Conservation (phyloP, 106 monocot species). For the Apostasia shenzhenica region DNA sequence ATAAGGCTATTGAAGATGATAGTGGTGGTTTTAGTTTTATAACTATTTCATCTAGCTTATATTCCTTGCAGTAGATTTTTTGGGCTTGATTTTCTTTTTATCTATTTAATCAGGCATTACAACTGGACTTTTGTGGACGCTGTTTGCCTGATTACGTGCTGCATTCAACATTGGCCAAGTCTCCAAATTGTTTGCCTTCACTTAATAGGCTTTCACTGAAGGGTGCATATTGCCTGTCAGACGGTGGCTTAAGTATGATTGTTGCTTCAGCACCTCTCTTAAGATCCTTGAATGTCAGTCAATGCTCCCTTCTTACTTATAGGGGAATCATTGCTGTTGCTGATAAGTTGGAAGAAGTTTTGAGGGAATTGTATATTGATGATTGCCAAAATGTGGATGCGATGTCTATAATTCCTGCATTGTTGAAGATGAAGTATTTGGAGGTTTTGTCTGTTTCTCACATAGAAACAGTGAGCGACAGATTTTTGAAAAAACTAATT, state of each 20-base stretch:
- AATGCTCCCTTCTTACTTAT: slow-evolving; percentile 75
- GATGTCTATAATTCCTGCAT: slow-evolving; percentile 56
- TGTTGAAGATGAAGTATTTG: slow-evolving; percentile 47
- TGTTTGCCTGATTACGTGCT: slow-evolving; percentile 75
- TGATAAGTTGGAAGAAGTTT: slow-evolving; percentile 30
- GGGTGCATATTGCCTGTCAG: slow-evolving; percentile 73
- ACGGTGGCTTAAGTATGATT: slow-evolving; percentile 59
- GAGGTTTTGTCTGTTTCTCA: slow-evolving; percentile 64
- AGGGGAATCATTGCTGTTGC: slow-evolving; percentile 42
- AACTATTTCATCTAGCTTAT: not conserved
- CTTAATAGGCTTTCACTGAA: slow-evolving; percentile 54
- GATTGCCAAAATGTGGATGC: slow-evolving; percentile 66
- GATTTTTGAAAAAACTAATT: slow-evolving; percentile 50
- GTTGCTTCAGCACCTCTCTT: slow-evolving; percentile 56
- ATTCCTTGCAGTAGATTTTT: not conserved
- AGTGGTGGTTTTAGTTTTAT: too few species aligned
- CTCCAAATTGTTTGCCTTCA: slow-evolving; percentile 40
- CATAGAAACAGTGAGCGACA: slow-evolving; percentile 39
- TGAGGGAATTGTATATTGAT: slow-evolving; percentile 64
- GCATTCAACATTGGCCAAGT: slow-evolving; percentile 33
- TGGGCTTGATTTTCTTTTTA: not conserved
- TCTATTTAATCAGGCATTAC: slow-evolving; percentile 36
- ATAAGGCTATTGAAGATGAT: too few species aligned
- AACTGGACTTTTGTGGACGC: slow-evolving; percentile 66
- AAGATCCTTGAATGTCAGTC: slow-evolving; percentile 49